Evolutionary conservation across 805 yeast genomes (phyloP).

Genomic region (Candida incommunis): DNA sequence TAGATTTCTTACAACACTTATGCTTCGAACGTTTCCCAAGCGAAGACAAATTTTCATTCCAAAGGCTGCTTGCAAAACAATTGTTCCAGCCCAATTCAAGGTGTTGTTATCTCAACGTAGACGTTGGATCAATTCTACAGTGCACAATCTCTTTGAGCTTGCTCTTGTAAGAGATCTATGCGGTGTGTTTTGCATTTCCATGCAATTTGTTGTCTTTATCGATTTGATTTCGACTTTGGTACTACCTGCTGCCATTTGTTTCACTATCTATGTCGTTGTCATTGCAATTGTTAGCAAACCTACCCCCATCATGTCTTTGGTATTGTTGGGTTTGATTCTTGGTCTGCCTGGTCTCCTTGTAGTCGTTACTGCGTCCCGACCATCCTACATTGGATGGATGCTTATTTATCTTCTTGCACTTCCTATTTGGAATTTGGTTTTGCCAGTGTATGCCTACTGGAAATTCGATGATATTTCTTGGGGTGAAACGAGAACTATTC

Average conservation of each 20-base stretch:
- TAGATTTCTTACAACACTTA: constrained; percentile 67
- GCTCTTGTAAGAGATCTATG: constrained; percentile 74
- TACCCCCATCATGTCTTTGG: constrained; percentile 63
- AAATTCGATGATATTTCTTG: constrained; percentile 91
- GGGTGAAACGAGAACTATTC: constrained; percentile 87
- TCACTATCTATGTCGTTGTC: constrained; percentile 67
- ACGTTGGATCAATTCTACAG: constrained; percentile 94
- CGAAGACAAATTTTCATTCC: constrained; percentile 78
- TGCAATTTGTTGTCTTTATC: constrained; percentile 80
- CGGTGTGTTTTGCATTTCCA: constrained; percentile 88
- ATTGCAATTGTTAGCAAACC: constrained; percentile 58
- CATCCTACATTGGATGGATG: constrained; percentile 68
- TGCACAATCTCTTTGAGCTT: constrained; percentile 81
- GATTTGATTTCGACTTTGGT: constrained; percentile 81
- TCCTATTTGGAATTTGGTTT: constrained; percentile 87
- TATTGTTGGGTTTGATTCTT: constrained; percentile 61
- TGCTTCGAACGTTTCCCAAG: constrained; percentile 81
- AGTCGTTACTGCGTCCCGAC: constrained; percentile 63
- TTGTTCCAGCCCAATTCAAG: constrained; percentile 71
- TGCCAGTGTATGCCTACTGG: constrained; percentile 84
- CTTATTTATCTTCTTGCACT: constrained; percentile 60
- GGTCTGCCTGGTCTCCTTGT: constrained; percentile 79
- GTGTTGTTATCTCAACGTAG: constrained; percentile 85
- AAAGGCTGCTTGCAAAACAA: constrained; percentile 82
- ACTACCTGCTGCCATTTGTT: constrained; percentile 74